Evolutionary conservation across 1,284 basidiomycete species (phyloP).

Genomic region (Ganoderma lingzhi): DNA sequence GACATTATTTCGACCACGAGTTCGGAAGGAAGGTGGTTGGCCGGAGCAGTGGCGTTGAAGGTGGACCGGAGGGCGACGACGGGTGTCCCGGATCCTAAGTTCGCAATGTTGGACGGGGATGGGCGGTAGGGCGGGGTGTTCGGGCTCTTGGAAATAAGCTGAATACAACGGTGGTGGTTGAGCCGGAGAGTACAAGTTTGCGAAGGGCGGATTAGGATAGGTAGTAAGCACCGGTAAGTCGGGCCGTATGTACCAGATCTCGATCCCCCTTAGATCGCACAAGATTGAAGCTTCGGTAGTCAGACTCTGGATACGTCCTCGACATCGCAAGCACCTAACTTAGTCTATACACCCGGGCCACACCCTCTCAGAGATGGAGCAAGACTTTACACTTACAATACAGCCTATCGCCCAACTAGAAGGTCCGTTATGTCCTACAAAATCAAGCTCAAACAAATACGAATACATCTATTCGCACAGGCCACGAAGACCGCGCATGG

Average conservation of each 20-base stretch:
- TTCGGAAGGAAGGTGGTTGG: neutral
- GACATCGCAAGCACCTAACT: too few relatives aligned
- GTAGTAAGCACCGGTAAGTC: too few relatives aligned
- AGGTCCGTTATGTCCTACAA: conserved; percentile 17
- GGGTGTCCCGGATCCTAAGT: neutral
- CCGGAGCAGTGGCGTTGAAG: neutral
- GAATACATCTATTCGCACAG: conserved; percentile 42
- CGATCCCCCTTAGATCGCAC: neutral
- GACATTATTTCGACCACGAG: neutral
- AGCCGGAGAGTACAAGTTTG: too few relatives aligned
- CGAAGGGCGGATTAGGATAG: too few relatives aligned
- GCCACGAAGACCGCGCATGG: conserved; percentile 92
- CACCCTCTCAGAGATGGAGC: conserved; percentile 9
- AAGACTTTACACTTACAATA: conserved; percentile 5
- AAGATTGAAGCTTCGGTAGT: neutral
- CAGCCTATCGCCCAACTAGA: conserved; percentile 7
- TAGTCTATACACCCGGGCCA: neutral
- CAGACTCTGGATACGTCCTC: neutral
- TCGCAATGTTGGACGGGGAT: neutral
- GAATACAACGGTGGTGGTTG: too few relatives aligned
- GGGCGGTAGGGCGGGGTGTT: too few relatives aligned
- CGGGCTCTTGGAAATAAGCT: too few relatives aligned
- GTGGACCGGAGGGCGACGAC: neutral
- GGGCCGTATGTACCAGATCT: neutral
- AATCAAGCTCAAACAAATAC: neutral